Base-by-base conservation (phyloP, 164 flowering plant species). In the Chimonanthus salicifolius region DNA sequence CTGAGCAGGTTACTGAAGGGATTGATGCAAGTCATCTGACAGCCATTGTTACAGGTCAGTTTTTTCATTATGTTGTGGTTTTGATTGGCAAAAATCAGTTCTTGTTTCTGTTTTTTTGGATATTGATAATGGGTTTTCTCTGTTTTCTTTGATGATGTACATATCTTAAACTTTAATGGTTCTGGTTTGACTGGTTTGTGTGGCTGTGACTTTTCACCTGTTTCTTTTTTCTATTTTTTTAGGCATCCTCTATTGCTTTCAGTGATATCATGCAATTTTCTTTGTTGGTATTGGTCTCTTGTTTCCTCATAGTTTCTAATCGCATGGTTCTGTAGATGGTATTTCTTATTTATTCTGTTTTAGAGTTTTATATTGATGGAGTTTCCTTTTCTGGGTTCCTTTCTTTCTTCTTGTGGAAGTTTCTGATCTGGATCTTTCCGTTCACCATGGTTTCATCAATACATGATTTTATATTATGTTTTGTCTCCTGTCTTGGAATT, bases 1-100 rank as follows among this genome's bases (percentile, higher is more conserved):
- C 94, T 18, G 93, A 92, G 58, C 84, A 92, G 69, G 96, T 94
- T 50, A 88, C 97, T 1, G 73, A 86, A 5, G 94, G 91, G 49
- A 75, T 92, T 68, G 89, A 94, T 85, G 96, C 92, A 6, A 63
- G 50, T 70, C 78, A 83, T 20, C 87, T 90, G 62, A 92, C 97
- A 70, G 97, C 82, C 9, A 83, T 93, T 45, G 72, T 93, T 75
- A 93, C 98, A 47, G 98, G 98, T 88, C 64, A 20, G 78, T 6
- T 1, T 50, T 58, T 68, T 67, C 45, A 33, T 33, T 33, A 20
- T 33, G 1, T 33, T 0, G 16, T 15, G 4, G 60, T 54, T 54
- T 54, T 54, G n/a, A 15, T 54, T 13, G 16, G 60, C 16, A 54
- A 10, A 54, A 54, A 54, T 54, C 60, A 11, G 60, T 54, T 54